Evolutionary conservation across 2,329 filamentous ascomycete genomes (phyloP).

Genomic region (Pseudogymnoascus sp.): DNA sequence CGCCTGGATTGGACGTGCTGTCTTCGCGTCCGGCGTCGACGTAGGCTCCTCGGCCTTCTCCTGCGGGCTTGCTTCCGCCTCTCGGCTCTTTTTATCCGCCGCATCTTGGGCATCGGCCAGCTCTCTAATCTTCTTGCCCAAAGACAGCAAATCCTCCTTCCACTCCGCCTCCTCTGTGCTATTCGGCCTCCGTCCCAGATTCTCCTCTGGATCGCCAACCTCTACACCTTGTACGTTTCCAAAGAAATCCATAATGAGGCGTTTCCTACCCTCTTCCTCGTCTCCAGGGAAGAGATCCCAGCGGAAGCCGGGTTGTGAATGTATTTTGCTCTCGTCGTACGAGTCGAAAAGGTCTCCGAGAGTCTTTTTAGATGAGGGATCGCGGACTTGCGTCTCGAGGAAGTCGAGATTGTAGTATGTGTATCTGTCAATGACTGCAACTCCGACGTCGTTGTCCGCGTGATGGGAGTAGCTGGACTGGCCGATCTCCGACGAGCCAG

Average conservation of each 20-base stretch:
- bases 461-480: constrained; percentile 97
- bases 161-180: constrained; percentile 47
- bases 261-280: constrained; percentile 65
- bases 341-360: constrained; percentile 93
- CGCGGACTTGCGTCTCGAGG: constrained; percentile 80
- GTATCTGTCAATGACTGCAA: constrained; percentile 96
- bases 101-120: constrained; percentile 36
- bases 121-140: constrained; percentile 59
- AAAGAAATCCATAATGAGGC: constrained; percentile 92
- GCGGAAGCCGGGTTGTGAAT: constrained; percentile 81
- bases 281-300: constrained; percentile 94
- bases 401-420: constrained; percentile 99
- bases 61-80: constrained; percentile 17
- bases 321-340: constrained; percentile 91
- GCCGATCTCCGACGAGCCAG: constrained; percentile 90
- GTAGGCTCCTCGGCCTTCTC: constrained; percentile 15
- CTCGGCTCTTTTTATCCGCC: constrained; percentile 35
- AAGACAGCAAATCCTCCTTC: constrained; percentile 68
- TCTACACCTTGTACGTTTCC: constrained; percentile 97
- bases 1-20: constrained; percentile 13
- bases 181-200: constrained; percentile 19
- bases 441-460: constrained; percentile 94
- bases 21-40: constrained; percentile 21
- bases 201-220: constrained; percentile 46
- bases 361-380: constrained; percentile 79